Evolutionary conservation across 257 asterid species (phyloP).

Genomic region (Plantago elongata): DNA sequence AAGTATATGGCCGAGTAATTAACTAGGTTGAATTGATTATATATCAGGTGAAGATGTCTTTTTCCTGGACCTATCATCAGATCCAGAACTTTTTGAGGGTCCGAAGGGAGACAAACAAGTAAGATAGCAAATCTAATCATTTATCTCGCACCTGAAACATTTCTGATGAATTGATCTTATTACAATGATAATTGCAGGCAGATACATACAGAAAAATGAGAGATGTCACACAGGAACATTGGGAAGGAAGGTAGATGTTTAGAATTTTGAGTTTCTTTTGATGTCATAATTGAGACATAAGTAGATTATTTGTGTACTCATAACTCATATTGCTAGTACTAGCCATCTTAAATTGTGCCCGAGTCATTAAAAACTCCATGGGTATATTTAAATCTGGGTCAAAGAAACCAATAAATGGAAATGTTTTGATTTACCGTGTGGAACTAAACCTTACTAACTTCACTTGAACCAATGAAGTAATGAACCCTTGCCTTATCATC

Average conservation of each 20-base stretch:
- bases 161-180: constrained; percentile 14
- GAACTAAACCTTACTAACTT: background rate
- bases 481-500: background rate
- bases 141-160: constrained; percentile 16
- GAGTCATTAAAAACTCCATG: background rate
- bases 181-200: constrained; percentile 45
- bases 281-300: constrained; percentile 1
- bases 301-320: background rate
- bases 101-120: constrained; percentile 84
- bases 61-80: constrained; percentile 82
- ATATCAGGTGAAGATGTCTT: constrained; percentile 86
- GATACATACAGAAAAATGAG: constrained; percentile 93
- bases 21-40: constrained; percentile 9
- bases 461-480: too few relatives aligned
- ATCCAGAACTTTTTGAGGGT: constrained; percentile 88
- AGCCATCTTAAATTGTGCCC: background rate
- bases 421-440: background rate
- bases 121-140: constrained; percentile 18
- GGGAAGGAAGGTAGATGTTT: constrained; percentile 85
- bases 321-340: background rate
- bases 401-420: background rate
- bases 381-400: background rate
- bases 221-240: constrained; percentile 72
- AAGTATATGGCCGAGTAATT: constrained; percentile 12
- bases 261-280: constrained; percentile 10